Base-by-base conservation (phyloP, 305 asterid genomes). In the Monarda citriodora region DNA sequence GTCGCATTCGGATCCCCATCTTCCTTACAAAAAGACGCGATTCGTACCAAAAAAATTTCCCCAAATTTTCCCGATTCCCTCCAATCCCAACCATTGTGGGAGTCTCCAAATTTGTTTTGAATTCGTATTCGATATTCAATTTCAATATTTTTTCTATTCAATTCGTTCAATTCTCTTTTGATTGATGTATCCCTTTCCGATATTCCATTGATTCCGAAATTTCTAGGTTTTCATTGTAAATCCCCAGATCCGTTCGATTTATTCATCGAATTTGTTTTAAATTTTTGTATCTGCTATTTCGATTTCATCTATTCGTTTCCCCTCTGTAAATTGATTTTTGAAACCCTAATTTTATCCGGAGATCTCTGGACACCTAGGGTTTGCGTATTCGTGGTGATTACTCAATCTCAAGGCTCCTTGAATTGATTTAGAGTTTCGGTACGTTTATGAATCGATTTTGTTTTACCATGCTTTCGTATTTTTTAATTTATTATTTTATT, bases 401-500 rank as follows among this genome's bases (percentile, higher is more conserved):
- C 48, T 60, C 48, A 22, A 56, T 66, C 49, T 46, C 59, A n/a
- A 37, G 51, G 60, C 49, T 40, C 26, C 53, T 71, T 53, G 72
- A 74, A 79, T 82, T 82, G 40, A 25, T 58, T 58, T 72, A 34
- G 85, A 85, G 82, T 48, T 73, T 61, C 17, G 76, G 77, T 80
- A 66, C 22, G 75, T 61, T 52, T 69, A 21, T 53, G 9, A 31
- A 31, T 70, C 59, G 77, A 82, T 77, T 73, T 48, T 50, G 57
- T 18, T 63, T 63, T 38, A 5, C 15, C 50, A 52, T 47, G 23
- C 22, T 55, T 65, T 45, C 63, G 53, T 62, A 15, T 40, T 40
- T 25, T 17, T 23, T 25, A 2, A 2, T 23, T 2, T 23, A 23
- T 23, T 2, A 2, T 66, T 42, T 23, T 36, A 9, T 37, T 18